phyloP scores from a whole-genome alignment of 768 basidiomycete species.

The Boletus insuetus region DNA sequence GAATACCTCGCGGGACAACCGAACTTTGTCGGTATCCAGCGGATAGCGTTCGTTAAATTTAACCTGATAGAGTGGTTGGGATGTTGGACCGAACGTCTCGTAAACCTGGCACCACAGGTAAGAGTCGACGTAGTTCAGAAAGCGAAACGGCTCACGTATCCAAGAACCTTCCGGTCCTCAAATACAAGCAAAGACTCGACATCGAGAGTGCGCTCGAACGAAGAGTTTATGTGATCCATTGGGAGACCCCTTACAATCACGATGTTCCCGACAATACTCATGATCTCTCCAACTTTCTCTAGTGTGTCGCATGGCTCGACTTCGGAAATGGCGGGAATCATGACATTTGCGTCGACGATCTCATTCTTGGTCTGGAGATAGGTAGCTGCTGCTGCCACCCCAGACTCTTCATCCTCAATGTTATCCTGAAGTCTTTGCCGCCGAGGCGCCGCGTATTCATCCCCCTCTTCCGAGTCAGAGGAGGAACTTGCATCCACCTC shows the following conservation, averaged over 20 bases:
- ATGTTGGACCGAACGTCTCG: constrained; percentile 95
- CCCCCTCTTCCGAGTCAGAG: constrained; percentile 22
- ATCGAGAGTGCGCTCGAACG: constrained; percentile 70
- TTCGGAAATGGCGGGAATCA: constrained; percentile 60
- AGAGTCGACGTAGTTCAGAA: constrained; percentile 14
- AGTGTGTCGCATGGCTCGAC: constrained; percentile 63
- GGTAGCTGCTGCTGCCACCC: constrained; percentile 36
- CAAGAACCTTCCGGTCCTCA: constrained; percentile 84
- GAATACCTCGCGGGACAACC: constrained; percentile 64
- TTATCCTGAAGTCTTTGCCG: constrained; percentile 18
- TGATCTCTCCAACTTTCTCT: constrained; percentile 75
- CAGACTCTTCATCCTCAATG: constrained; percentile 54
- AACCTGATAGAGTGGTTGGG: constrained; percentile 86
- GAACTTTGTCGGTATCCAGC: constrained; percentile 54
- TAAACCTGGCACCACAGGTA: constrained; percentile 54
- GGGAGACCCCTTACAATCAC: constrained; percentile 70
- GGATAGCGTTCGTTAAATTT: constrained; percentile 70
- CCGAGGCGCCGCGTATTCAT: constrained; percentile 2
- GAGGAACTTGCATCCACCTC: constrained; percentile 20
- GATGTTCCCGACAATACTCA: constrained; percentile 67
- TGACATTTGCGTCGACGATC: constrained; percentile 53
- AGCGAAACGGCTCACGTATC: constrained; percentile 60
- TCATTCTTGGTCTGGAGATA: constrained; percentile 73
- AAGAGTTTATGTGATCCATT: constrained; percentile 40
- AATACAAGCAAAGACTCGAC: constrained; percentile 90